These are phyloP conservation scores for Cyathus striatus DNA, from an alignment of 768 basidiomycete species.

Conservation along the genomic window DNA sequence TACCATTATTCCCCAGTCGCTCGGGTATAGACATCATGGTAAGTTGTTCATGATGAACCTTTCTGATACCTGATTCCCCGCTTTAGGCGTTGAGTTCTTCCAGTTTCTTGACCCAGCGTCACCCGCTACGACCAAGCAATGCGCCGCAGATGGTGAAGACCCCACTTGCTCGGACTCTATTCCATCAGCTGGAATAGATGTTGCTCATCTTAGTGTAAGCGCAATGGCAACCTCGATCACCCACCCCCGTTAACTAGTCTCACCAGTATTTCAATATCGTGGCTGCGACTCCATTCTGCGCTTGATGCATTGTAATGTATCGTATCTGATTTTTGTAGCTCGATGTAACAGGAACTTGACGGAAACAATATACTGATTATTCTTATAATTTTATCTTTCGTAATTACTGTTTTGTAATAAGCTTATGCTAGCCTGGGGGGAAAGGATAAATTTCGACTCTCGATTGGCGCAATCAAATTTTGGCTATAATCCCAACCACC, in stretches of 20 bases:
- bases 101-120: constrained; percentile 17
- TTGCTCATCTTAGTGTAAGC: constrained; percentile 13
- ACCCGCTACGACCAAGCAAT: constrained; percentile 13
- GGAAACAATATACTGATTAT: too few relatives aligned
- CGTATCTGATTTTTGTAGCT: too few relatives aligned
- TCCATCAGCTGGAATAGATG: constrained; percentile 15
- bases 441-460: too few relatives aligned
- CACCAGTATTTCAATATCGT: neutral
- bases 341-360: too few relatives aligned
- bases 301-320: too few relatives aligned
- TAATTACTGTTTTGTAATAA: too few relatives aligned
- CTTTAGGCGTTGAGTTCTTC: constrained; percentile 19
- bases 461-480: too few relatives aligned
- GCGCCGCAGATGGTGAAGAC: constrained; percentile 19
- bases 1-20: constrained; percentile 6
- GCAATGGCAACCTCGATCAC: neutral
- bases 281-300: neutral
- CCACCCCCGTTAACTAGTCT: too few relatives aligned
- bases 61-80: neutral
- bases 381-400: too few relatives aligned
- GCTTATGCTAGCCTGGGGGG: too few relatives aligned
- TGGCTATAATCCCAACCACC: too few relatives aligned
- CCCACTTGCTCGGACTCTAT: constrained; percentile 16
- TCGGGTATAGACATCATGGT: constrained; percentile 12
- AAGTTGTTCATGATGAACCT: neutral